These are phyloP conservation scores for Vachellia collinsii DNA, from an alignment of 306 rosid genomes.

Conservation along the genomic window DNA sequence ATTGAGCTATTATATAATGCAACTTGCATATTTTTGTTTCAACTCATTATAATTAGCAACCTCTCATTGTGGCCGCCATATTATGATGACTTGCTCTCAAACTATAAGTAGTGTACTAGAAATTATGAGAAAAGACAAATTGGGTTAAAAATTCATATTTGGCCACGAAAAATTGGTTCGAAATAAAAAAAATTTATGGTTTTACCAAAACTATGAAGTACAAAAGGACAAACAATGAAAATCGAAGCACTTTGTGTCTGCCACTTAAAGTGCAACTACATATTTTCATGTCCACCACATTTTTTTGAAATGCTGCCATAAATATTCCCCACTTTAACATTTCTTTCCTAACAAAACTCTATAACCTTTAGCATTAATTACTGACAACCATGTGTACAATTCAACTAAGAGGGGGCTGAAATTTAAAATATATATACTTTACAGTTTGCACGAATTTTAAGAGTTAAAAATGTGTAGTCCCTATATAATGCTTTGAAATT, in stretches of 20 bases:
- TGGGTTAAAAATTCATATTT: not conserved
- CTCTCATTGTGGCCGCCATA: conserved; percentile 25
- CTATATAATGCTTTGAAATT: not conserved
- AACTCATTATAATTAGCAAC: conserved; percentile 45
- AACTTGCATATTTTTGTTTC: conserved; percentile 45
- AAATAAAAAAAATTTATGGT: not conserved
- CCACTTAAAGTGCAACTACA: conserved; percentile 52
- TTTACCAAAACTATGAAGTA: conserved; percentile 32
- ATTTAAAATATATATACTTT: not conserved
- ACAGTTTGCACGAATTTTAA: too few species aligned
- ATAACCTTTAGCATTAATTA: not conserved
- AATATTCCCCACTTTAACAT: conserved; percentile 52
- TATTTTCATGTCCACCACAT: conserved; percentile 51
- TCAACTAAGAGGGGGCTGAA: not conserved
- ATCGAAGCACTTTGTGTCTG: conserved; percentile 61
- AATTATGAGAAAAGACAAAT: not conserved
- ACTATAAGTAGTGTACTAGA: conserved; percentile 7
- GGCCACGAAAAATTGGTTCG: conserved; percentile 1
- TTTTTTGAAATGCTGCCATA: conserved; percentile 21
- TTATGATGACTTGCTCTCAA: conserved; percentile 31
- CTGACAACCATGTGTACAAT: not conserved
- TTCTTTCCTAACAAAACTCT: not conserved
- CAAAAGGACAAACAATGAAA: conserved; percentile 35
- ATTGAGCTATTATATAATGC: conserved; percentile 41
- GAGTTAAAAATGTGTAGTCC: not conserved